Base-by-base conservation (phyloP, 192 early-diverging fungal species). In the Backusella tuberculispora region DNA sequence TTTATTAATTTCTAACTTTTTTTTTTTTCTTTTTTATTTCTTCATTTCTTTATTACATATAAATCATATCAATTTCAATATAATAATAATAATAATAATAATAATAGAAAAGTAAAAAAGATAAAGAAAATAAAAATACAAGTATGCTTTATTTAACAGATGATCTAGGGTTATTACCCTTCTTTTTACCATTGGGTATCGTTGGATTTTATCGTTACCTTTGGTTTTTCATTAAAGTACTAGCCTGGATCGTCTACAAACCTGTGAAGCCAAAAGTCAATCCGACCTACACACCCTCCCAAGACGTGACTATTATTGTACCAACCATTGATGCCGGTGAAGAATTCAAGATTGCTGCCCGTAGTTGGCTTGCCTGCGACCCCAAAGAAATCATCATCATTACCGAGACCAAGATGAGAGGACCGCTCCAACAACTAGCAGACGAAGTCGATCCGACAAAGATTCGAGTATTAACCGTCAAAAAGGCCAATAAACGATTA, bases 301-400 rank as follows among this genome's bases (percentile, higher is more conserved):
- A 84, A 29, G 88, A 89, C 40, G 88, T 89, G 4, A 89, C 88
- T 17, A 89, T 89, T 65, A 40, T 89, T 46, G 88, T 89, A 17
- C 86, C 88, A 2, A 89, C 88, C 26, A 89, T 89, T 71, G 88
- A 89, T 76, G 86, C 88, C 2, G 88, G 88, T 29, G 88, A 84
- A 13, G 88, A 89, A 70, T 88, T 89, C 80, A 85, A 87, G 42
- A 73, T 85, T 63, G 88, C 88, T 29, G 76, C 88, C 10, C 74
- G 76, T 38, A 83, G 82, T 45, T 89, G 88, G 88, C 79, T 89
- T 29, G 74, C 74, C 5, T 75, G 70, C 77, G 47, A 86, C 13
- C 88, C 88, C 1, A 86, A 80, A 47, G 86, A 89, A 71, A 81
- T 89, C 70, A 85, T 89, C 37, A 87, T 89, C 66, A 80, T 89